Evolutionary conservation across 106 monocot genomes (phyloP), one percentile per base, ranked within the genome.

Genomic region (Dendrobium nobile): DNA sequence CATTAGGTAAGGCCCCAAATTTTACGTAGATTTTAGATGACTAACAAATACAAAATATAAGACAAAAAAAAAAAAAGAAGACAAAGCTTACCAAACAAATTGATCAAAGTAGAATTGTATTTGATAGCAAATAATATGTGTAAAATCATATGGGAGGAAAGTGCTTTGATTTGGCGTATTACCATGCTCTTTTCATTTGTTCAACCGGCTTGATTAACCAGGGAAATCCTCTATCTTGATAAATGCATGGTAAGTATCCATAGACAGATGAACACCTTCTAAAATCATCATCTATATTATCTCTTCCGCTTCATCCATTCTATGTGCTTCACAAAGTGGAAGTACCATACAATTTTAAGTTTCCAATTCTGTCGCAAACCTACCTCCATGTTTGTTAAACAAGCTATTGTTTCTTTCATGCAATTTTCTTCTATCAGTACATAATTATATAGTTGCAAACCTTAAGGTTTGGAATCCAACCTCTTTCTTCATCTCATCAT

Each of bases 401-500:
- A 92, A 73, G 77, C 87, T 84, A 31, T 82, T 28, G 28, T 1
- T 28, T 28, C 0, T 28, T 28, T 28, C 28, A 28, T 28, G 28
- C 28, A 28, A 28, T 0, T 28, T 28, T 28, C 28, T 28, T 1
- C 1, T 28, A 28, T 28, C 28, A 28, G 1, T 28, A 28, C 28
- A 28, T 28, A 28, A 31, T 31, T 31, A 31, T 31, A 31, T 31
- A 31, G 31, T 31, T 31, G 31, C 31, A 95, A 55, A 92, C 79
- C 5, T 20, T 67, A 67, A 92, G 79, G n/a, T 51, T 70, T n/a
- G 98, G 94, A 82, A 77, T 67, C 87, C 87, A 95, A 45, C 88
- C 89, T 80, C 88, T 91, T 68, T 98, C 82, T 92, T 98, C 98
- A 95, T 95, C 78, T 98, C 91, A 86, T 95, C 95, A 76, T 88